Evolutionary conservation across 768 basidiomycete genomes (phyloP), one percentile per base, ranked within the genome.

Genomic region (Trametes meyenii): DNA sequence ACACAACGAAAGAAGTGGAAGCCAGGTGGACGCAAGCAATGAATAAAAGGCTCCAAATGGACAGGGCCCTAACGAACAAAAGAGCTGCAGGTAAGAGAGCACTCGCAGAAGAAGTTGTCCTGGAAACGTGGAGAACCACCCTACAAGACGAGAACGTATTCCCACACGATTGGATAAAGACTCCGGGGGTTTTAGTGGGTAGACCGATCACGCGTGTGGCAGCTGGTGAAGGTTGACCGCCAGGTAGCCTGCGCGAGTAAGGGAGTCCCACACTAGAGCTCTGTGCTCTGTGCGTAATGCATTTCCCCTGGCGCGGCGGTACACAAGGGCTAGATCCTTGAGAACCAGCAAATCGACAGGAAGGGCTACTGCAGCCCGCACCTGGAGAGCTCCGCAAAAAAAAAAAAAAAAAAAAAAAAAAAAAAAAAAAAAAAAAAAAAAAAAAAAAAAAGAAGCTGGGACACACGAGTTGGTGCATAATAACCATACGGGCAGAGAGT

Each of bases 121-220:
- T 5, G 4, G 46, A 48, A 26, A 24, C 23, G 26, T 7, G 12
- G 24, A 13, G 11, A 5, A 12, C 8, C 26, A 11, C 23, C 26
- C 8, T 5, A n/a, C n/a, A 29, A 19, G 19, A 29, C 17, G 46
- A 26, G 23, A 24, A 8, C 6, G 46, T 14, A 6, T 10, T 48
- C 21, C 23, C 46, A 29, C 1, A 14, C 3, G 23, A 48, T 24
- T 48, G 46, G 46, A 24, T 17, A 2, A 11, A 14, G 5, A 5
- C 26, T 10, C 23, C 23, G 46, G 46, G 46, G 46, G 46, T 48
- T 48, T 48, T 48, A 48, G 46, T 48, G 46, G 46, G 46, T 48
- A 48, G 14, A 24, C 46, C 11, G 40, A 42, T 13, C 2, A 42
- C 23, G 23, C 23, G n/a, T n/a, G n/a, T n/a, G n/a, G n/a, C n/a